These are phyloP conservation scores for Exophiala calicioides DNA, from an alignment of 2,329 filamentous ascomycete species.

Conservation along the genomic window DNA sequence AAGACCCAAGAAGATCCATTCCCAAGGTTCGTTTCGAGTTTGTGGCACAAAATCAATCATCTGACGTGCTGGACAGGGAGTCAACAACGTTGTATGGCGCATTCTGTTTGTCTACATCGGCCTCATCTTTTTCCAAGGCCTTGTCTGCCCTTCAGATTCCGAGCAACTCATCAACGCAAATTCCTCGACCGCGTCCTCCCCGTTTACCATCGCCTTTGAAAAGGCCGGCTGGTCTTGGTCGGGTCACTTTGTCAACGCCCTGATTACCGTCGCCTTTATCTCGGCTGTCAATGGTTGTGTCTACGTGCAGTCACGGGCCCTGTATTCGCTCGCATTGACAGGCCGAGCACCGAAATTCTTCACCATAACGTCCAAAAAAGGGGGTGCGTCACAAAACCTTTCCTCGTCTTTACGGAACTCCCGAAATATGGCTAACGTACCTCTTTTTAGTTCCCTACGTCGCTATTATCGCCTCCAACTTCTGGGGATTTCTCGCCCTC, in stretches of 20 bases:
- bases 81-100: constrained; percentile 56
- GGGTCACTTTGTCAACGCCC: constrained; percentile 72
- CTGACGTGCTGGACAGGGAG: constrained; percentile 49
- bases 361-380: neutral
- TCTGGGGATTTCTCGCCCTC: constrained; percentile 40
- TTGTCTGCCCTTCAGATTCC: constrained; percentile 35
- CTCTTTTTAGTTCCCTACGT: constrained; percentile 2
- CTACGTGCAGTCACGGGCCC: constrained; percentile 53
- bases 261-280: constrained; percentile 72
- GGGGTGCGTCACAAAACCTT: neutral
- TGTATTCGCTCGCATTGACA: constrained; percentile 52
- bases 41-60: constrained; percentile 31
- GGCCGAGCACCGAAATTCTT: constrained; percentile 55
- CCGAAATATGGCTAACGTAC: neutral
- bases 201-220: constrained; percentile 54
- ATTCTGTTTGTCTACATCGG: constrained; percentile 59
- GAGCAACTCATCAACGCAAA: constrained; percentile 50
- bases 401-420: neutral
- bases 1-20: constrained; percentile 55
- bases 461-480: constrained; percentile 8
- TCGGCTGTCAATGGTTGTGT: constrained; percentile 70
- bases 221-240: constrained; percentile 52
- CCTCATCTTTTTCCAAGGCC: constrained; percentile 1
- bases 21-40: constrained; percentile 61
- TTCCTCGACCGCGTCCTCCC: constrained; percentile 27